Base-by-base conservation (phyloP, 2,329 filamentous ascomycete genomes). In the Pseudocercospora fijiensis region DNA sequence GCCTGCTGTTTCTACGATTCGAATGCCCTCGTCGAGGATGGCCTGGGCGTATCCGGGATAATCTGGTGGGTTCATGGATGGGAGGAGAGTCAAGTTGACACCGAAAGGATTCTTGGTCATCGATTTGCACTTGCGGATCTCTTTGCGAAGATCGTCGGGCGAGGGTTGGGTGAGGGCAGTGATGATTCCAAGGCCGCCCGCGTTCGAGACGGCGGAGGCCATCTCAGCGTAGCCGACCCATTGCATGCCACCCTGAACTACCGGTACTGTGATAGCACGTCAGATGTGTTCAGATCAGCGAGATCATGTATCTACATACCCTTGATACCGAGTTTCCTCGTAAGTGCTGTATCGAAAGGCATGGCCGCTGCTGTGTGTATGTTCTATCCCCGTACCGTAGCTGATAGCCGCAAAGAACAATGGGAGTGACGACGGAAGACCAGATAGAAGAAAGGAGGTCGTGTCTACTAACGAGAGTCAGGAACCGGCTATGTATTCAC, bases 61-160 rank as follows among this genome's bases (percentile, higher is more conserved):
- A 83, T 98, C 89, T 4, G 95, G 95, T 6, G 95, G 92, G 9
- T 92, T 88, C 72, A 98, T 85, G 61, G 93, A 86, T 27, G 95
- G 95, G 52, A 98, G 88, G 66, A 98, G 88, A 8, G 95, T 99
- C 71, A 98, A 86, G 81, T 99, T 99, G 72, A 98, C 94, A 74
- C 85, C 95, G 78, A 99, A 98, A 18, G 91, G 91, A 69, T 87
- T 84, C 67, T 83, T 82, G 62, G 91, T 95, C 82, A 98, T 87
- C 68, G 83, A 86, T 71, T 88, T 89, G 83, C 91, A 96, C 80
- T 86, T 88, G 68, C 86, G 89, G 79, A 99, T 99, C 82, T 99
- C 95, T 75, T 91, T 90, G 78, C 94, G 92, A 62, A 99, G 88
- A 76, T 91, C 92, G 78, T 92, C 91, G 55, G 95, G 94, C 16